Evolutionary conservation across 352 stramenopile genomes (phyloP), one percentile per base, ranked within the genome.

Genomic region (Phytophthora podocarpi): DNA sequence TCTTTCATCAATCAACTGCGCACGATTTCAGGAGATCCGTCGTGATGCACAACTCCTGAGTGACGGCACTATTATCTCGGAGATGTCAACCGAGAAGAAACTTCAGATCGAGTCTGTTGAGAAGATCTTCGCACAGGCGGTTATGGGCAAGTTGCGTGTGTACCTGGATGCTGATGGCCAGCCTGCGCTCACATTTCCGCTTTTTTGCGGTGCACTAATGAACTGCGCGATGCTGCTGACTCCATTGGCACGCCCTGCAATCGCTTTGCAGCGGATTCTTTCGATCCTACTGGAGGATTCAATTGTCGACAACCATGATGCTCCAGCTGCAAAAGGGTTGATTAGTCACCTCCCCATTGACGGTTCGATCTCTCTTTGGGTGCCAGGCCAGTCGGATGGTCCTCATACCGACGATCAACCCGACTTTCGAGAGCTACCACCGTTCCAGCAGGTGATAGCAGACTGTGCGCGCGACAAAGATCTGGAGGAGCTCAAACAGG

Each of bases 81-180:
- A n/a, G n/a, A n/a, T n/a, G n/a, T 18, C 16, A 45, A 15, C 20
- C 5, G 15, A 15, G 1, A 52, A 42, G n/a, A 30, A 55, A 12
- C 48, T 71, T 36, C 13, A 27, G 12, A 20, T 47, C 23, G 16
- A 58, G 5, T 57, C 52, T 12, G 62, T 82, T 5, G 79, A 87
- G 52, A 47, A 41, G 18, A 69, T 87, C 16, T 90, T 90, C 47
- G 80, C 78, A 1, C 64, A 86, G 35, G 77, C 80, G 0, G 67
- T 74, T 10, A 59, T 90, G 43, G 80, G 80, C 31, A 86, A 87
- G 48, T 66, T 90, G 34, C 76, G 80, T 24, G 63, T 78, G 35
- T 86, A 85, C 31, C 42, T 90, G 3, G 80, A 90, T 46, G 67
- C 66, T 0, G 77, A 87, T 8, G 67, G 53, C 1, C 52, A 76